Percentiles rank a stretch among this genome's conserved stretches.
These are phyloP conservation scores for Exidia glandulosa DNA, from an alignment of 768 basidiomycete species.

Conservation along the genomic window DNA sequence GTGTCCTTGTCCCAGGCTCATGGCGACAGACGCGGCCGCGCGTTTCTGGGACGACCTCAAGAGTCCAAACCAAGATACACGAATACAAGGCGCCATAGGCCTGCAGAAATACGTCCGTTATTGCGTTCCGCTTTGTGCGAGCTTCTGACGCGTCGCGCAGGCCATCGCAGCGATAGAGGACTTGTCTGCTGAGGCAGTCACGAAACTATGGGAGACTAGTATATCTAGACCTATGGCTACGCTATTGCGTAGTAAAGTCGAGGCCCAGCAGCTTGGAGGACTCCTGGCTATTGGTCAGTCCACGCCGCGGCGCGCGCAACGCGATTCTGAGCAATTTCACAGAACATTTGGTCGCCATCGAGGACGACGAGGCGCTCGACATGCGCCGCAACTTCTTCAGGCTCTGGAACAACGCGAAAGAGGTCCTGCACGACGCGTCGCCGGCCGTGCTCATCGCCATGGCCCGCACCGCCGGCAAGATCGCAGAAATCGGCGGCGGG, in stretches of 20 bases:
- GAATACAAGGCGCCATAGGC: no score
- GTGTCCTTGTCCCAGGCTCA: no score
- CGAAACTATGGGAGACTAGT: conserved; percentile 78
- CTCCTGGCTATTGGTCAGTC: conserved; percentile 72
- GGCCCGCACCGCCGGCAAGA: conserved; percentile 80
- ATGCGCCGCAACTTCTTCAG: conserved; percentile 65
- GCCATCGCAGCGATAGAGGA: conserved; percentile 64
- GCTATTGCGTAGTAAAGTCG: conserved; percentile 71
- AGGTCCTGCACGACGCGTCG: conserved; percentile 79
- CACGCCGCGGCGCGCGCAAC: not conserved
- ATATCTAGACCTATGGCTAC: conserved; percentile 73
- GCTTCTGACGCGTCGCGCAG: conserved; percentile 26
- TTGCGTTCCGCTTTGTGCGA: no score
- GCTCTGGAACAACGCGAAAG: conserved; percentile 88
- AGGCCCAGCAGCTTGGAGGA: conserved; percentile 74
- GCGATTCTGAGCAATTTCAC: conserved; percentile 5
- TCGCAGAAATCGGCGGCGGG: conserved; percentile 71
- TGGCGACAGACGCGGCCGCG: no score
- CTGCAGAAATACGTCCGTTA: no score
- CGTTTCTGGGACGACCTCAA: no score
- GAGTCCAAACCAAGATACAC: no score
- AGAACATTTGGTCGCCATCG: conserved; percentile 69
- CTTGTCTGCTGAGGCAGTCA: conserved; percentile 69
- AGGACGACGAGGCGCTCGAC: conserved; percentile 72
- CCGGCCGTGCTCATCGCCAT: conserved; percentile 90